Base-by-base conservation (phyloP, 371 early-diverging fungal genomes). In the Ordospora colligata region DNA sequence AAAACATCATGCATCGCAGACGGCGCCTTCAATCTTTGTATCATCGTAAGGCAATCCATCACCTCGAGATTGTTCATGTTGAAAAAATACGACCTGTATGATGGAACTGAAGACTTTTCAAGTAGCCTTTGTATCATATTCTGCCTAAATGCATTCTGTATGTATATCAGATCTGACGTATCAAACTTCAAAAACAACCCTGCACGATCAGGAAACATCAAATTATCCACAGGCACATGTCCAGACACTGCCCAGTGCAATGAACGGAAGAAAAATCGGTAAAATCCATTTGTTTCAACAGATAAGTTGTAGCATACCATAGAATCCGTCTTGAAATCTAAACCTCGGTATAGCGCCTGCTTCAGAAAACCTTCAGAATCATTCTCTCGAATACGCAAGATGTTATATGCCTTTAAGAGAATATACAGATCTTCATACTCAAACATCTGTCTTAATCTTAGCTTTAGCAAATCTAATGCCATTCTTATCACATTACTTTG, bases 331-430 rank as follows among this genome's bases (percentile, higher is more conserved):
- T 32, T 58, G 58, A 58, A 58, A 40, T 58, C 58, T 10, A 58
- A 19, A 7, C 58, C 58, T 37, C 58, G 22, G 40, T 58, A 40
- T 14, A 58, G 32, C 40, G 58, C 58, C 14, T 58, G 58, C 58
- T 58, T 58, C n/a, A 58, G 37, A 19, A 58, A 58, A 37, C 25
- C 58, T 12, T 58, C 58, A 19, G 58, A 58, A 19, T 58, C 58
- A 17, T 51, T 51, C 47, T 69, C 51, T 14, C 51, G 25, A 1
- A 69, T 49, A 0, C 32, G 23, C 27, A 69, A 58, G 22, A 69
- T 69, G 27, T 69, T 69, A n/a, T 53, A 69, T n/a, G 51, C 51
- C 21, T 69, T 69, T n/a, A 51, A 32, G n/a, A 69, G 52, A 19
- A 69, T 58, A 21, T 51, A 53, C 25, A 69, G 69, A 19, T 53